phyloP scores from a whole-genome alignment of 1,139 yeast species.

The Saccharomyces hybrid region DNA sequence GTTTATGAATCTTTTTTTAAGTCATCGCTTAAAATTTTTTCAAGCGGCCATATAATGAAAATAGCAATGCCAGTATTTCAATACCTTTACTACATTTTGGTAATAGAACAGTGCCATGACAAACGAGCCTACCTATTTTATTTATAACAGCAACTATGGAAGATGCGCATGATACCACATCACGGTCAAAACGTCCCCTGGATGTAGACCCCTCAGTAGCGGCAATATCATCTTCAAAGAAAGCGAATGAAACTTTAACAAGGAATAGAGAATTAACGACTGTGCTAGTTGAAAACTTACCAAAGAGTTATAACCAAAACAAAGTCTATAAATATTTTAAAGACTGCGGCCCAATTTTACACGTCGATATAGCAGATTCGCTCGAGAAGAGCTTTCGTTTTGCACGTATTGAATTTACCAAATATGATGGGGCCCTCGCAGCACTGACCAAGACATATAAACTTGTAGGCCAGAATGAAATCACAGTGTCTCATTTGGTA shows the following conservation, averaged over 20 bases:
- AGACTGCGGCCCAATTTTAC: conserved; percentile 53
- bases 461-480: conserved; percentile 35
- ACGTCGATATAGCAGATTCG: conserved; percentile 31
- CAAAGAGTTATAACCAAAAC: conserved; percentile 26
- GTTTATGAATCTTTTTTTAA: conserved; percentile 1
- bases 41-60: background rate
- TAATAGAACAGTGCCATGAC: too few relatives aligned
- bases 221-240: background rate
- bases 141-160: background rate
- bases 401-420: conserved; percentile 51
- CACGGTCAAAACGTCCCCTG: background rate
- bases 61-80: background rate
- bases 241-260: background rate
- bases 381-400: conserved; percentile 20
- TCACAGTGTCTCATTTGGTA: conserved; percentile 36
- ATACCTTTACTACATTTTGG: background rate
- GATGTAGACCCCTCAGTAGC: background rate
- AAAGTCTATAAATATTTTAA: conserved; percentile 40
- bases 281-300: conserved; percentile 26
- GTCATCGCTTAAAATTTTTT: conserved; percentile 12
- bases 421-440: conserved; percentile 43
- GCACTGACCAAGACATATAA: conserved; percentile 58
- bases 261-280: conserved; percentile 24
- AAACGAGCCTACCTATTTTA: too few relatives aligned
- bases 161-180: background rate